phyloP scores from a whole-genome alignment of 768 basidiomycete species.

The Hebeloma cylindrosporum region DNA sequence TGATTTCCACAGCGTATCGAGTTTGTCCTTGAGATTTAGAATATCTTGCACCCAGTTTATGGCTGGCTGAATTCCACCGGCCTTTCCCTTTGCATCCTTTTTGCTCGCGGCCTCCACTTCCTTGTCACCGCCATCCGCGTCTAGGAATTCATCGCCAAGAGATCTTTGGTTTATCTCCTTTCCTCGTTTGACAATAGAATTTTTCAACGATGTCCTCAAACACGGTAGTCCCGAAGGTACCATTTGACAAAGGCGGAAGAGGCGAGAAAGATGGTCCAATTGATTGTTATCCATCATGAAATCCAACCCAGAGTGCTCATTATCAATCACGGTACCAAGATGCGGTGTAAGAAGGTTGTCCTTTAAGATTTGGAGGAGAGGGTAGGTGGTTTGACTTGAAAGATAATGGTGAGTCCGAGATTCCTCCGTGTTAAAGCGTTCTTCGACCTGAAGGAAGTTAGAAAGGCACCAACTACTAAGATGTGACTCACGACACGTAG shows the following conservation, averaged over 20 bases:
- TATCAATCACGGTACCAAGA: slow-evolving; percentile 68
- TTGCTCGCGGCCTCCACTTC: slow-evolving; percentile 35
- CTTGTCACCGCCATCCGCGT: slow-evolving; percentile 25
- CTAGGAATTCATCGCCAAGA: slow-evolving; percentile 38
- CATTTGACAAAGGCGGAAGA: slow-evolving; percentile 73
- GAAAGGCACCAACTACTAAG: slow-evolving; percentile 12
- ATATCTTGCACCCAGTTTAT: slow-evolving; percentile 94
- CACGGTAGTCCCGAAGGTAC: slow-evolving; percentile 66
- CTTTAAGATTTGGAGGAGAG: slow-evolving; percentile 76
- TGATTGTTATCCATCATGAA: slow-evolving; percentile 84
- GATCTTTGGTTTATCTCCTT: slow-evolving; percentile 74
- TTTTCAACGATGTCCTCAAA: slow-evolving; percentile 67
- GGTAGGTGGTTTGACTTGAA: slow-evolving; percentile 65
- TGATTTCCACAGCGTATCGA: slow-evolving; percentile 70
- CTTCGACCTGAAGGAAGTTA: slow-evolving; percentile 60
- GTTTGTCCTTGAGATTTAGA: slow-evolving; percentile 87
- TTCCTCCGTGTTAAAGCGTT: slow-evolving; percentile 79
- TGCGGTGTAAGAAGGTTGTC: slow-evolving; percentile 76
- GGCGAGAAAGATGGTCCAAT: slow-evolving; percentile 68
- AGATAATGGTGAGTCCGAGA: slow-evolving; percentile 86
- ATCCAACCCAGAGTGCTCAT: slow-evolving; percentile 84
- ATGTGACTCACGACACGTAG: slow-evolving; percentile 62
- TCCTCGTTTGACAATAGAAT: slow-evolving; percentile 72
- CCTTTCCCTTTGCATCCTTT: slow-evolving; percentile 41
- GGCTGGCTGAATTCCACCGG: slow-evolving; percentile 58